These are phyloP conservation scores for Colletotrichum karsti DNA, from an alignment of 2,329 filamentous ascomycete species.

Conservation along the genomic window DNA sequence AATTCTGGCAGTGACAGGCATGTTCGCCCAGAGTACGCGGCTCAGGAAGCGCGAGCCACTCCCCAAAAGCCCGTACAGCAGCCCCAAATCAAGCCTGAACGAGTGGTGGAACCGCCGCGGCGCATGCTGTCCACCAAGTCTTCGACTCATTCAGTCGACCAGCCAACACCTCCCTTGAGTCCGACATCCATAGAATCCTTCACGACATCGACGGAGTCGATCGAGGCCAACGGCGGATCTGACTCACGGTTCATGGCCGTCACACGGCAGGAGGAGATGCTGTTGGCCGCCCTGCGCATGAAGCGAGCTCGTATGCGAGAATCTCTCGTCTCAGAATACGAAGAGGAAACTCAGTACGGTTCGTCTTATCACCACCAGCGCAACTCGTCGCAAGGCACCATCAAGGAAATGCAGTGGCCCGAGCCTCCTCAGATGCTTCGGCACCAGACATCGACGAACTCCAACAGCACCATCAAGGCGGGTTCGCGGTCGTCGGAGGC, in stretches of 20 bases:
- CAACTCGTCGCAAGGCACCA: slow-evolving; percentile 24
- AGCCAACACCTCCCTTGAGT: slow-evolving; percentile 60
- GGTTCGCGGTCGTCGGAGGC: background rate
- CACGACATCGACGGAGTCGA: slow-evolving; percentile 48
- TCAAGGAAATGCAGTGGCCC: slow-evolving; percentile 21
- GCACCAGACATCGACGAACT: slow-evolving; percentile 28
- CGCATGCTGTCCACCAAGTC: slow-evolving; percentile 16
- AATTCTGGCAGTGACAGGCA: slow-evolving; percentile 43
- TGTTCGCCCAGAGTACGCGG: slow-evolving; percentile 38
- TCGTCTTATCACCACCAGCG: slow-evolving; percentile 15
- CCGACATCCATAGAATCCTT: slow-evolving; percentile 61
- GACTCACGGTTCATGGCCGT: slow-evolving; percentile 63
- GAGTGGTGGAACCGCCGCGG: background rate
- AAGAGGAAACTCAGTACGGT: slow-evolving; percentile 38
- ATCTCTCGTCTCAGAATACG: slow-evolving; percentile 51
- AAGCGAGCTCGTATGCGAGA: slow-evolving; percentile 66
- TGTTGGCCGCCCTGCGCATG: slow-evolving; percentile 63
- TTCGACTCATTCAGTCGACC: slow-evolving; percentile 40
- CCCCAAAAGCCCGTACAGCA: slow-evolving; percentile 41
- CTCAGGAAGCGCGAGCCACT: slow-evolving; percentile 41
- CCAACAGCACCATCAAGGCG: slow-evolving; percentile 27
- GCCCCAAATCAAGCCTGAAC: background rate
- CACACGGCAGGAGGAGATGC: slow-evolving; percentile 65
- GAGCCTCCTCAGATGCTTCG: slow-evolving; percentile 25
- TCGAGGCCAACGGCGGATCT: slow-evolving; percentile 41